Evolutionary conservation across 1,284 basidiomycete genomes (phyloP), one percentile per base, ranked within the genome.

Genomic region (Ceratobasidium sp.): DNA sequence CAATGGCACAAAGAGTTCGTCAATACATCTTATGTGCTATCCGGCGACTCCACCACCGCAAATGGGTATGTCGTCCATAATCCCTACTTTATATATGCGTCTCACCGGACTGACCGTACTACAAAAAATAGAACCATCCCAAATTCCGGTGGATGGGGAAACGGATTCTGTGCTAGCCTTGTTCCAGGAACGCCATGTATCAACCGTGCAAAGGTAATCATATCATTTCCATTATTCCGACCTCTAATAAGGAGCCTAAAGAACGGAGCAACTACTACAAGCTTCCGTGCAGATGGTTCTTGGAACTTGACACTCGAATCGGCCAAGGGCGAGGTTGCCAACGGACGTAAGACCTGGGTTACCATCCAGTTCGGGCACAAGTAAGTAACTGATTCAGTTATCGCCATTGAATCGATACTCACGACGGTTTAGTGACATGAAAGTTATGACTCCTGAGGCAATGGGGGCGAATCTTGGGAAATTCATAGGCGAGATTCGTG

Each of bases 311-410:
- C 79, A 44, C 78, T 82, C 44, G 79, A 71, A 17, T 66, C 79
- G 17, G 84, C 86, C 65, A 79, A 82, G 78, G 78, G 77, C 15
- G 83, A 86, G 80, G 82, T 86, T 5, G 82, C 82, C 9, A 84
- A 84, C 71, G 84, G 84, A 22, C 81, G 84, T 34, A 80, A 83
- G 29, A 86, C 85, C 0, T 80, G 85, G 29, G 85, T 85, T 15
- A 87, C 85, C 0, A 82, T 87, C 19, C 86, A 87, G 73, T 87
- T 87, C 74, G 86, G 86, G 0, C 86, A 87, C 79, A 87, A 86
- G 67, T 69, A 62, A 67, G 34, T 73, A 66, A 15, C 13, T 1
- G 9, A 34, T 32, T 34, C 17, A 19, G n/a, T 22, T 22, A 44
- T 2, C 17, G 13, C 49, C 49, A 37, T 46, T n/a, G 17, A n/a